phyloP scores from a whole-genome alignment of 257 asterid genomes.

The Parsonsia alboflavescens region DNA sequence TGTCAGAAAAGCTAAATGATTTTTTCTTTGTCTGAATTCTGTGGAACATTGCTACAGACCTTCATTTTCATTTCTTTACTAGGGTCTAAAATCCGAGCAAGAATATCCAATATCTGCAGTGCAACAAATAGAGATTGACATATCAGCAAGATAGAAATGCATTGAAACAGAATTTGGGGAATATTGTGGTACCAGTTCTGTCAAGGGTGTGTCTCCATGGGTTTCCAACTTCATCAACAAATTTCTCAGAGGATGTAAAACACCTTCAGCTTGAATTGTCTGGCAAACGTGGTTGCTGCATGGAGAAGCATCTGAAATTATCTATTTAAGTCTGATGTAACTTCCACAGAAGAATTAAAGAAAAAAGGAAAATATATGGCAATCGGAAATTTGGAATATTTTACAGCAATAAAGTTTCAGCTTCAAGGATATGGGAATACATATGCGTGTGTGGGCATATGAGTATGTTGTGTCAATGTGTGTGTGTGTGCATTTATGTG shows the following conservation, averaged over 20 bases:
- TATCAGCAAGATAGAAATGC: constrained; percentile 18
- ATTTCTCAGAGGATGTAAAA: constrained; percentile 50
- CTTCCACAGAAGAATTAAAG: neutral
- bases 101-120: constrained; percentile 70
- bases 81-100: constrained; percentile 77
- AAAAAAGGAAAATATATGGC: neutral
- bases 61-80: constrained; percentile 61
- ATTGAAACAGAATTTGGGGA: constrained; percentile 3
- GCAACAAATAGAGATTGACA: constrained; percentile 7
- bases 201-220: constrained; percentile 24
- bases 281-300: constrained; percentile 71
- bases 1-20: constrained; percentile 18
- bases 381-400: too few species aligned
- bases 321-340: constrained; percentile 13
- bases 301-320: constrained; percentile 20
- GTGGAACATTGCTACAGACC: constrained; percentile 34
- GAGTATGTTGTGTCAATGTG: neutral
- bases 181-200: constrained; percentile 46
- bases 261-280: constrained; percentile 68
- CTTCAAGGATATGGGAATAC: neutral
- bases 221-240: constrained; percentile 47
- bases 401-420: neutral
- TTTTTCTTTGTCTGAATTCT: neutral
- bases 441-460: too few species aligned
- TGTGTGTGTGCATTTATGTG: neutral